phyloP scores from a whole-genome alignment of 345 rosid genomes.

The Balakata baccata region DNA sequence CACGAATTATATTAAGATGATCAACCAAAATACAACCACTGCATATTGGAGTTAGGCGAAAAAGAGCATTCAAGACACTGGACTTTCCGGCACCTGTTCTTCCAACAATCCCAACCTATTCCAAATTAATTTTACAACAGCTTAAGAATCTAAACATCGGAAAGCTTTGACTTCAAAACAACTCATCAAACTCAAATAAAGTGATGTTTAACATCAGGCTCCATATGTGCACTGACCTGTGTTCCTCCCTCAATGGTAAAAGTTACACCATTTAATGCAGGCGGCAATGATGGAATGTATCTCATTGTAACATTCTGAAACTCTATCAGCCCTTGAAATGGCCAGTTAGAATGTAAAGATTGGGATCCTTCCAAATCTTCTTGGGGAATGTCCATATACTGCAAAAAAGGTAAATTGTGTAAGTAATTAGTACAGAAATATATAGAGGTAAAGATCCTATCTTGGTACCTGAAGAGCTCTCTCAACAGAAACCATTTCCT shows the following conservation, averaged over 20 bases:
- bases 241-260: constrained; percentile 64
- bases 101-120: constrained; percentile 84
- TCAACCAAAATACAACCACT: constrained; percentile 69
- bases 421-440: constrained; percentile 14
- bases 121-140: constrained; percentile 4
- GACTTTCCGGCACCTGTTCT: constrained; percentile 98
- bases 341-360: constrained; percentile 58
- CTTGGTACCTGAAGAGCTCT: constrained; percentile 71
- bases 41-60: constrained; percentile 65
- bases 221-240: constrained; percentile 45
- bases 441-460: background rate
- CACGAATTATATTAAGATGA: constrained; percentile 53
- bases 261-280: constrained; percentile 56
- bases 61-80: constrained; percentile 78
- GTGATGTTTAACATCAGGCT: background rate
- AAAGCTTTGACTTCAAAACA: background rate
- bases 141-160: background rate
- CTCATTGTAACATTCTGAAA: constrained; percentile 79
- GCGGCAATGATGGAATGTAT: constrained; percentile 65
- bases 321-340: constrained; percentile 58
- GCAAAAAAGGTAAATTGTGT: constrained; percentile 14
- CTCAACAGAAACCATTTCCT: constrained; percentile 92
- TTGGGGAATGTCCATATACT: constrained; percentile 92
- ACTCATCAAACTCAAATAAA: constrained; percentile 12
- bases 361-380: constrained; percentile 57